These are phyloP conservation scores for Globisporangium uncinulatum DNA, from an alignment of 352 stramenopile genomes.

Conservation along the genomic window DNA sequence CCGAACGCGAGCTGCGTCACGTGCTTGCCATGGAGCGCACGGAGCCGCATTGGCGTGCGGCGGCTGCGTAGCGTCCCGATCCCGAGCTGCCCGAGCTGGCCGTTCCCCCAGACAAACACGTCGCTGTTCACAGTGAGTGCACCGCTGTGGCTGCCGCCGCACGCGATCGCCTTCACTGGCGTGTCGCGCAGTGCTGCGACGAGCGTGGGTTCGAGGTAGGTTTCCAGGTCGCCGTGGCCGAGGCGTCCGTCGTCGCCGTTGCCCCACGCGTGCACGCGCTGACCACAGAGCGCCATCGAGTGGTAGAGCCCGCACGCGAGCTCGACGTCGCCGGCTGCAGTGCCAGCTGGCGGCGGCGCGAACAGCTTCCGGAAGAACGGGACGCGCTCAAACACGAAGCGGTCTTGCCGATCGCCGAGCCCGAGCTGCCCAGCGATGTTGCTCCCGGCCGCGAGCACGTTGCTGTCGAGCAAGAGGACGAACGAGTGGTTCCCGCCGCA, in stretches of 20 bases:
- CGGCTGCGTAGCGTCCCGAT: conserved; percentile 32
- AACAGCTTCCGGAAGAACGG: conserved; percentile 43
- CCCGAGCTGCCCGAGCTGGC: conserved; percentile 51
- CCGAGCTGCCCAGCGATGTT: conserved; percentile 65
- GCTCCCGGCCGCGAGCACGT: conserved; percentile 48
- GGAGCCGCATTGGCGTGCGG: conserved; percentile 33
- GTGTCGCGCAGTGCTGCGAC: conserved; percentile 28
- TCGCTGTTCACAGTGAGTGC: conserved; percentile 32
- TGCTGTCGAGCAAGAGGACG: conserved; percentile 42
- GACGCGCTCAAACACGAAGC: conserved; percentile 37
- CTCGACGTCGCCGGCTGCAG: conserved; percentile 22
- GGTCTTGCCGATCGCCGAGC: conserved; percentile 40
- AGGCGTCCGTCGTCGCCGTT: conserved; percentile 63
- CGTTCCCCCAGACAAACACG: conserved; percentile 56
- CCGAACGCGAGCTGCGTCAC: conserved; percentile 49
- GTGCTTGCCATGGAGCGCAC: conserved; percentile 32
- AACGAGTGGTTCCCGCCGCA: conserved; percentile 59
- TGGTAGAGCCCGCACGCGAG: conserved; percentile 55
- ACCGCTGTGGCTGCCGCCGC: conserved; percentile 56
- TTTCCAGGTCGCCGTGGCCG: conserved; percentile 43
- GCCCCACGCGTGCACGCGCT: conserved; percentile 52
- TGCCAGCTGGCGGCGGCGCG: conserved; percentile 1
- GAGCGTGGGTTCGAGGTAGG: conserved; percentile 26
- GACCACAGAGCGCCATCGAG: conserved; percentile 35
- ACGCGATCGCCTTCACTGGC: conserved; percentile 34